phyloP scores from a whole-genome alignment of 495 filamentous ascomycete genomes.

The Xylaria telfairii region DNA sequence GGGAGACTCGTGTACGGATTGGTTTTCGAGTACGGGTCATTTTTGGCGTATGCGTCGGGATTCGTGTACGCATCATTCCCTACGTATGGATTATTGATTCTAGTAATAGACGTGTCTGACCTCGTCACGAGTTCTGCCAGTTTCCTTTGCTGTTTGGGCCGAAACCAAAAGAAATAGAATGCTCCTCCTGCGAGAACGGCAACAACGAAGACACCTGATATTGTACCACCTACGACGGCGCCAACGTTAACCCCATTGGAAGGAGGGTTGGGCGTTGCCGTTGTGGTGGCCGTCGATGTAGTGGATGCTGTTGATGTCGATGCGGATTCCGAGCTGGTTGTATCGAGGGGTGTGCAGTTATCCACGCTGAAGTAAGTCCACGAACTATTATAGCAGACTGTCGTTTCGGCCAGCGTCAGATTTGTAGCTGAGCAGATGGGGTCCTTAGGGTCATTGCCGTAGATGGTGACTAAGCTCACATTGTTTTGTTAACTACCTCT shows the following conservation, averaged over 20 bases:
- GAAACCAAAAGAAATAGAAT: conserved; percentile 18
- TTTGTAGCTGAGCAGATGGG: conserved; percentile 15
- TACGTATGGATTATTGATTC: neutral
- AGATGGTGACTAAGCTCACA: conserved; percentile 23
- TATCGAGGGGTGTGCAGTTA: neutral
- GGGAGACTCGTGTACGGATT: neutral
- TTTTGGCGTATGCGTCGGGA: neutral
- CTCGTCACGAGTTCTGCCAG: neutral
- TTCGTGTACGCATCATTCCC: neutral
- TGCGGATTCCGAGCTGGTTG: neutral
- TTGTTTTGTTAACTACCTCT: conserved; percentile 13
- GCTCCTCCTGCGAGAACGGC: neutral
- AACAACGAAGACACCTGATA: conserved; percentile 12
- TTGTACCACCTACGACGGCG: conserved; percentile 15
- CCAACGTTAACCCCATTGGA: conserved; percentile 1
- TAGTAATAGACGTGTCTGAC: neutral
- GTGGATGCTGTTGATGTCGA: neutral
- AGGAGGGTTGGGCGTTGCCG: neutral
- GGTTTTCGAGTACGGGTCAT: neutral
- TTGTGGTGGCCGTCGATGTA: conserved; percentile 5
- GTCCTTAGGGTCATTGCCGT: conserved; percentile 17
- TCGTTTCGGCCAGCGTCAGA: neutral
- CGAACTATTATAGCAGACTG: conserved; percentile 7
- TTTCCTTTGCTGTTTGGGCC: conserved; percentile 8
- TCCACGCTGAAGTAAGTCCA: conserved; percentile 23